These are phyloP conservation scores for Colletotrichum viniferum DNA, from an alignment of 2,329 filamentous ascomycete genomes.

Conservation along the genomic window DNA sequence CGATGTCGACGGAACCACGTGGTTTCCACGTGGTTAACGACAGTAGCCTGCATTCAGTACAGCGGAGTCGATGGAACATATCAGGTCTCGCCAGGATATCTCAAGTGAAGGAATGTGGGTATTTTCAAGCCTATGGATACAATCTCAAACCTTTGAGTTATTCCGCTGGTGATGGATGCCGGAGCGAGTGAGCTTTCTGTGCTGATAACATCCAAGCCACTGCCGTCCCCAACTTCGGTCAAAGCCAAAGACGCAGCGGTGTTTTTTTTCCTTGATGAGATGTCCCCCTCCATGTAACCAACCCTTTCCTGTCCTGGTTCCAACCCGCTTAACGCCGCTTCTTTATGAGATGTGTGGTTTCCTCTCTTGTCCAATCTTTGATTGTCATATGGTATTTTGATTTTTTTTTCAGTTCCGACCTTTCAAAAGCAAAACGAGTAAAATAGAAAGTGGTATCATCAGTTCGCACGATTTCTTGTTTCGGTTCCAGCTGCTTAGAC, in stretches of 20 bases:
- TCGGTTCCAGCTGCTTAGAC: not conserved
- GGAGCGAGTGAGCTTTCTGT: not conserved
- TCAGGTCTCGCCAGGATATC: not conserved
- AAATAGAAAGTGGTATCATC: slow-evolving; percentile 19
- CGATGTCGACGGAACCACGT: not conserved
- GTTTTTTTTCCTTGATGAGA: not conserved
- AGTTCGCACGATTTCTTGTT: slow-evolving; percentile 1
- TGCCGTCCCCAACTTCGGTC: too few species aligned
- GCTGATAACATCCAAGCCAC: not conserved
- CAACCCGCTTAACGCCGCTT: not conserved
- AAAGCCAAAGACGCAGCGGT: not conserved
- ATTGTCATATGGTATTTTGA: not conserved
- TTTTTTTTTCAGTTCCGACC: not conserved
- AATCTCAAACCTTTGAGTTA: not conserved
- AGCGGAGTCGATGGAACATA: not conserved
- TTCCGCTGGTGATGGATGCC: not conserved
- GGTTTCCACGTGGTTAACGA: not conserved
- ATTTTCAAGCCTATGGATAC: not conserved
- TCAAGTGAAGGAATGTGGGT: slow-evolving; percentile 10
- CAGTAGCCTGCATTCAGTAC: too few species aligned
- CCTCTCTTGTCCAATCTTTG: slow-evolving; percentile 19
- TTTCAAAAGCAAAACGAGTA: not conserved
- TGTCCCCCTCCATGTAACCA: not conserved
- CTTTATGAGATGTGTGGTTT: slow-evolving; percentile 13
- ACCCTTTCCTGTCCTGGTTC: not conserved